Base-by-base conservation (phyloP, 768 basidiomycete species). In the Suillus hirtellus region DNA sequence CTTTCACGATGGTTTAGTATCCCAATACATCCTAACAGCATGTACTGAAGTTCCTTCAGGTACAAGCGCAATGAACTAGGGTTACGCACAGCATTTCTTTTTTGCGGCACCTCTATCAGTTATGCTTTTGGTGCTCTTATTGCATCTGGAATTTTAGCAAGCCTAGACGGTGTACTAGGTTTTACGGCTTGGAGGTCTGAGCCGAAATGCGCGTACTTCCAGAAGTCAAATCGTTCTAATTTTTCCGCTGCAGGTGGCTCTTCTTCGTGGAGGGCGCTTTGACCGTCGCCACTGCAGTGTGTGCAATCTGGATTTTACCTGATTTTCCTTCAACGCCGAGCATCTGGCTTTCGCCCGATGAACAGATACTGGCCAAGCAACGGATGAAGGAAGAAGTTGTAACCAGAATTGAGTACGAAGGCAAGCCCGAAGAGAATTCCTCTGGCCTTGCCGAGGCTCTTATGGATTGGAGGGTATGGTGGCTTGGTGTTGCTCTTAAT, bases 101-200 rank as follows among this genome's bases (percentile, higher is more conserved):
- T 82, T 58, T 89, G 89, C 64, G 90, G 91, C 37, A 86, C 81
- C 69, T 78, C 93, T 3, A 84, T 92, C 62, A 86, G 85, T 53
- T 93, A 93, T 79, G 92, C 90, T 4, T 92, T 93, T 72, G 89
- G 91, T 3, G 81, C 89, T 0, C 77, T 93, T 15, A 82, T 92
- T 53, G 90, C 90, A 5, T 89, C 89, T 11, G 89, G 85, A 3
- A 90, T 93, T 58, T 81, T 93, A 12, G 79, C 82, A 61, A 75
- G 77, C n/a, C 89, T 92, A 86, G 82, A 90, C 40, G 87, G 86
- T 6, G 80, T 77, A 66, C 75, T 87, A 19, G 90, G 90, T 0
- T 78, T 84, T 62, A 77, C 86, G 1, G 89, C 89, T 1, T 94
- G 92, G 92, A 78, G 88, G 83, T 88, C 71, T 73, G 81, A 46